Evolutionary conservation across 2,329 filamentous ascomycete genomes (phyloP).

Genomic region (Aspergillus spinulosporus): DNA sequence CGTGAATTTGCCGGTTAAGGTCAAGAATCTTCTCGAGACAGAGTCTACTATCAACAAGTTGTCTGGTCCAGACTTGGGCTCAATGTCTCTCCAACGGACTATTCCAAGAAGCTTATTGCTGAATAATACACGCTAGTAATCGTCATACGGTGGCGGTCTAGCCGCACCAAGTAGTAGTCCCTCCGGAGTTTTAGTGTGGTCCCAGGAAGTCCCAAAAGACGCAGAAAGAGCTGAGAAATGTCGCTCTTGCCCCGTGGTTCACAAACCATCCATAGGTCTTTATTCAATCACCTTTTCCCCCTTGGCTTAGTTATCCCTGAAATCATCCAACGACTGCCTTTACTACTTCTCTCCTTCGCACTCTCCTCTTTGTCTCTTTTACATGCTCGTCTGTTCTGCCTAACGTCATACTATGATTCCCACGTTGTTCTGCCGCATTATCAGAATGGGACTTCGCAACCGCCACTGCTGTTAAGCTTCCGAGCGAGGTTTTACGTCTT

Average conservation of each 20-base stretch:
- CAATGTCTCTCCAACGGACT: too few relatives aligned
- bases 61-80: too few relatives aligned
- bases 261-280: neutral
- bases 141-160: neutral
- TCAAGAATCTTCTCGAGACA: too few relatives aligned
- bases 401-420: constrained; percentile 8
- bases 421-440: constrained; percentile 8
- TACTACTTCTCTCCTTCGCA: constrained; percentile 1
- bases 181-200: neutral
- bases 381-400: neutral
- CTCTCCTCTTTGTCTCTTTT: neutral
- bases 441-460: constrained; percentile 12
- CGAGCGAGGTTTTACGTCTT: neutral
- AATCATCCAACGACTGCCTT: neutral
- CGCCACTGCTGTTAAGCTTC: constrained; percentile 3
- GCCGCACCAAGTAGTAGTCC: neutral
- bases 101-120: constrained; percentile 8
- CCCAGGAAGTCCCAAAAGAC: neutral
- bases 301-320: neutral
- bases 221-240: neutral
- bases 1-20: too few relatives aligned
- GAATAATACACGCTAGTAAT: constrained; percentile 2
- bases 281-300: neutral
- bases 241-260: constrained; percentile 2
- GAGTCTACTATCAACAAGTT: too few relatives aligned